A percentile compares a stretch with the other conserved stretches of the same genome.
Conservation (phyloP, 495 filamentous ascomycete genomes). For the Hamigera avellanea region DNA sequence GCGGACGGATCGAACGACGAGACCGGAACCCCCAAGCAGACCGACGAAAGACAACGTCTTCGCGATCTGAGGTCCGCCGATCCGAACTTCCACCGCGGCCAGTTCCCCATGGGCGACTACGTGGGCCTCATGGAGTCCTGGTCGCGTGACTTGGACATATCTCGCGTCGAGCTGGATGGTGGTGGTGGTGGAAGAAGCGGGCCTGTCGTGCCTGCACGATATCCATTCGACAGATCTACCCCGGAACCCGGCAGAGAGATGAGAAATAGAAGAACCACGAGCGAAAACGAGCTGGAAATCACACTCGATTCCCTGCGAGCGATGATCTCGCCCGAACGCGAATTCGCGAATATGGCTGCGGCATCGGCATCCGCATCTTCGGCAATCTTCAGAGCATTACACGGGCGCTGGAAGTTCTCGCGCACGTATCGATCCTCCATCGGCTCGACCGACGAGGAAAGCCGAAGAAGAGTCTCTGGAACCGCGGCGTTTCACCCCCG, state of each 20-base stretch:
- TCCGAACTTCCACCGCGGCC: conserved; percentile 34
- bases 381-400: conserved; percentile 60
- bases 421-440: conserved; percentile 31
- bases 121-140: conserved; percentile 66
- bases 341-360: no score
- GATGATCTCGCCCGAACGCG: conserved; percentile 4
- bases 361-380: conserved; percentile 4
- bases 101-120: conserved; percentile 79
- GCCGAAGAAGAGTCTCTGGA: conserved; percentile 31
- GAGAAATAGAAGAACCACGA: no score
- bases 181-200: conserved; percentile 8
- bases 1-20: neutral
- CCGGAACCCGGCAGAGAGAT: neutral
- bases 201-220: conserved; percentile 27
- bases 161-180: conserved; percentile 5
- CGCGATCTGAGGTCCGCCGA: conserved; percentile 15
- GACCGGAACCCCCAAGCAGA: conserved; percentile 1
- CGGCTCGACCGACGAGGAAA: conserved; percentile 3
- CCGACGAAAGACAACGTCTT: conserved; percentile 12
- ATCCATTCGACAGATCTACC: conserved; percentile 7
- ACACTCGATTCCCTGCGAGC: conserved; percentile 14
- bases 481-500: conserved; percentile 52
- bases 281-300: neutral
- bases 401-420: conserved; percentile 58
- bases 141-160: conserved; percentile 36